Evolutionary conservation across 495 filamentous ascomycete genomes (phyloP), one percentile per base, ranked within the genome.

Genomic region (Pseudomonodictys pantanalensis): DNA sequence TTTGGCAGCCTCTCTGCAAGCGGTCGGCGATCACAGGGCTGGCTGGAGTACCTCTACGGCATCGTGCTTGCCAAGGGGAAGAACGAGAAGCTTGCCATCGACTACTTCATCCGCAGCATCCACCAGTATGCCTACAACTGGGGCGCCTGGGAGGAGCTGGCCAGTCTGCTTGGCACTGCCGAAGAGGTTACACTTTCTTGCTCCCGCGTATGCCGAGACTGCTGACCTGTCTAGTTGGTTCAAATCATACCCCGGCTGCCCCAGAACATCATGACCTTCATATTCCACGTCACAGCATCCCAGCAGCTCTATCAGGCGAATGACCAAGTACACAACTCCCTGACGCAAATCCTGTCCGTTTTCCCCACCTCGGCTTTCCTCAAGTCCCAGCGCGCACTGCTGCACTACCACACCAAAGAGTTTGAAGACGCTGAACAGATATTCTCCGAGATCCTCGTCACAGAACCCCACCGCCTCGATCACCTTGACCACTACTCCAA

Each of bases 31-130:
- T 61, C 68, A 17, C 69, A 97, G 62, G 92, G 92, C 7, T 99
- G 92, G 86, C 76, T 99, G n/a, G 89, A 97, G 66, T 99, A 95
- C 69, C 80, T 99, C 8, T 95, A 95, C 66, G 95, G 90, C 0
- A 85, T 97, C 66, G 84, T 96, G 32, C 77, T 97, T n/a, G 77
- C 86, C 3, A 96, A 92, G 71, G 85, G 90, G 44, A 95, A 95
- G 71, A 96, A 93, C 61, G 91, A 93, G 53, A 81, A 84, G 26
- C 77, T 86, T 45, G 93, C 93, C 8, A 83, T 89, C 69, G 82
- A 84, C 50, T 96, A 89, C 80, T 77, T 97, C 4, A 78, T 96
- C 33, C 79, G 82, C 60, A 96, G 91, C 68, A 88, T 96, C 6
- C 87, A 92, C 68, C 73, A 86, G 43, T 91, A 87, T 67, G 88